These are phyloP conservation scores for Adansonia grandidieri DNA, from an alignment of 441 rosid genomes.

Conservation along the genomic window DNA sequence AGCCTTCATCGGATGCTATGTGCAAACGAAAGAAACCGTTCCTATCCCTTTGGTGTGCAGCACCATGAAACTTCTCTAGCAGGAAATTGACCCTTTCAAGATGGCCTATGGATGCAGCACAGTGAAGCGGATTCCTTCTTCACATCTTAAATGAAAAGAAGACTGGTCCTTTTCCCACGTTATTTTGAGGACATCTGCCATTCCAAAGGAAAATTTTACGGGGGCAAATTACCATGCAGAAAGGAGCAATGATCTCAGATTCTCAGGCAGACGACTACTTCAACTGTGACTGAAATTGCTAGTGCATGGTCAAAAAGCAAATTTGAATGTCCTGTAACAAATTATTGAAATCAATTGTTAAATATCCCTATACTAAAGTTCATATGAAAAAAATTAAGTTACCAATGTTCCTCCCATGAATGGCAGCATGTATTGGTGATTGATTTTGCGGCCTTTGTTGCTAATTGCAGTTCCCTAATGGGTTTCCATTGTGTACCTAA, in stretches of 20 bases:
- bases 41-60: neutral
- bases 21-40: conserved; percentile 31
- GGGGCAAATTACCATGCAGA: neutral
- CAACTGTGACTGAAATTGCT: conserved; percentile 3
- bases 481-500: conserved; percentile 5
- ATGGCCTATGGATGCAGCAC: conserved; percentile 23
- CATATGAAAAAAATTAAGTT: neutral
- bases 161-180: neutral
- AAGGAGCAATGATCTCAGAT: neutral
- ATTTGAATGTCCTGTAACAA: neutral
- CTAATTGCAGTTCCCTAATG: neutral
- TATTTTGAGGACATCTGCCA: conserved; percentile 20
- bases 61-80: neutral
- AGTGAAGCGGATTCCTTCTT: conserved; percentile 6
- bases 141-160: neutral
- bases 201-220: neutral
- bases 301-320: neutral
- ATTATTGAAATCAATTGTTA: neutral
- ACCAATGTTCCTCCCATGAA: conserved; percentile 7
- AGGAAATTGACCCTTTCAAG: conserved; percentile 8
- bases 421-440: conserved; percentile 1
- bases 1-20: conserved; percentile 22
- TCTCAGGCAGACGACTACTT: neutral
- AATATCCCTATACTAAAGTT: neutral
- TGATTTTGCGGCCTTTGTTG: neutral